Evolutionary conservation across 805 yeast genomes (phyloP), one percentile per base, ranked within the genome.

Genomic region (Suhomyces faveliae): DNA sequence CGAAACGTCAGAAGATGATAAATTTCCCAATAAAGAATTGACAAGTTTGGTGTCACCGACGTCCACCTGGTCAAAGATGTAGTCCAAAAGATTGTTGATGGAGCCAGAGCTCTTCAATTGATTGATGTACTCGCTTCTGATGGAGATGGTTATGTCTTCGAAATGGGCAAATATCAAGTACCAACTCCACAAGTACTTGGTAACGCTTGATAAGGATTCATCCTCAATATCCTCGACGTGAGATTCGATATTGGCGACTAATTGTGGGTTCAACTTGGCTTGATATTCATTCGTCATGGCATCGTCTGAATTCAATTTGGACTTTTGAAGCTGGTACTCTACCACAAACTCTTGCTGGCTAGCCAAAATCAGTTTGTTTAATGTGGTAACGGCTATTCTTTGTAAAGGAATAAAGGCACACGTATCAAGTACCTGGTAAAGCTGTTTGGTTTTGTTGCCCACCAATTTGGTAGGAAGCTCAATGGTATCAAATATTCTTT

Each of bases 141-240:
- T 73, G 35, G 79, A 77, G 53, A 80, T 81, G 0, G 94, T 80
- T 5, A 86, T 77, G 49, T 82, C 80, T 44, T 77, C 74, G 60
- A 89, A 86, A 62, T 82, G 82, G 23, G 67, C 69, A 52, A 87
- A 73, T 0, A 87, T 63, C 46, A 88, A 68, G 51, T 67, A 68
- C 95, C 96, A 90, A 47, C 81, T 68, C 84, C 87, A 84, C 27
- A 85, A 54, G 58, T 78, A 85, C 17, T 62, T 68, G 23, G 74
- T 58, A 40, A 73, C 55, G 2, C 19, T 49, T 13, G 43, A 27
- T 7, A 40, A 40, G 6, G 53, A 37, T 4, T 50, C 59, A 11
- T 35, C 60, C 3, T 59, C 61, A 23, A 55, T 49, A 19, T 66
- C 69, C 21, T 46, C 42, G 3, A 40, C 24, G n/a, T 44, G 38